Percentiles rank a stretch among this genome's conserved stretches.
Evolutionary conservation across 2,329 filamentous ascomycete genomes (phyloP).

Genomic region (Zymoseptoria ardabiliae): DNA sequence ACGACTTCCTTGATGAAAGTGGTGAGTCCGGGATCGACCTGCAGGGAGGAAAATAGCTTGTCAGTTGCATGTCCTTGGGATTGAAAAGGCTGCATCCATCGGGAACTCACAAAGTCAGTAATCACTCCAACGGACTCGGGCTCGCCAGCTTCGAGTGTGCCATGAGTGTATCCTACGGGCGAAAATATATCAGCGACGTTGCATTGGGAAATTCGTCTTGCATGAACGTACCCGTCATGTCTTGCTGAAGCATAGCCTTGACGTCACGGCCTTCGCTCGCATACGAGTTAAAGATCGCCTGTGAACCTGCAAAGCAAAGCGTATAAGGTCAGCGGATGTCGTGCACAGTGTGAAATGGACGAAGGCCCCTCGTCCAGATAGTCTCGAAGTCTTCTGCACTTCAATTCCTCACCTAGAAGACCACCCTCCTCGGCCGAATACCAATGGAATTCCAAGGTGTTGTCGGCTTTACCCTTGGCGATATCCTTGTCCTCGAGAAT

Average conservation of each 20-base stretch:
- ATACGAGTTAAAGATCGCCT: slow-evolving; percentile 81
- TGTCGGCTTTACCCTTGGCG: slow-evolving; percentile 60
- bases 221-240: slow-evolving; percentile 60
- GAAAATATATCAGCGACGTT: background rate
- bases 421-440: slow-evolving; percentile 86
- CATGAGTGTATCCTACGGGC: slow-evolving; percentile 62
- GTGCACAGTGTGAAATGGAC: background rate
- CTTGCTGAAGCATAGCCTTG: slow-evolving; percentile 96
- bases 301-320: slow-evolving; percentile 58
- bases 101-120: slow-evolving; percentile 56
- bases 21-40: slow-evolving; percentile 71
- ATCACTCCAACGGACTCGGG: slow-evolving; percentile 86
- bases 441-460: slow-evolving; percentile 96
- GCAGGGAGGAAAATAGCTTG: background rate
- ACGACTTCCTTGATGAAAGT: slow-evolving; percentile 86
- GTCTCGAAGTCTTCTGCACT: slow-evolving; percentile 71
- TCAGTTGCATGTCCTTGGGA: background rate
- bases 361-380: background rate
- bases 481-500: slow-evolving; percentile 65
- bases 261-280: slow-evolving; percentile 65
- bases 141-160: slow-evolving; percentile 73
- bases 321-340: background rate
- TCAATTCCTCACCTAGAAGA: slow-evolving; percentile 51
- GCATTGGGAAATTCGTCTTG: background rate
- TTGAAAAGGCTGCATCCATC: background rate